phyloP scores from a whole-genome alignment of 129 eudicot species.

The Escallonia herrerae region DNA sequence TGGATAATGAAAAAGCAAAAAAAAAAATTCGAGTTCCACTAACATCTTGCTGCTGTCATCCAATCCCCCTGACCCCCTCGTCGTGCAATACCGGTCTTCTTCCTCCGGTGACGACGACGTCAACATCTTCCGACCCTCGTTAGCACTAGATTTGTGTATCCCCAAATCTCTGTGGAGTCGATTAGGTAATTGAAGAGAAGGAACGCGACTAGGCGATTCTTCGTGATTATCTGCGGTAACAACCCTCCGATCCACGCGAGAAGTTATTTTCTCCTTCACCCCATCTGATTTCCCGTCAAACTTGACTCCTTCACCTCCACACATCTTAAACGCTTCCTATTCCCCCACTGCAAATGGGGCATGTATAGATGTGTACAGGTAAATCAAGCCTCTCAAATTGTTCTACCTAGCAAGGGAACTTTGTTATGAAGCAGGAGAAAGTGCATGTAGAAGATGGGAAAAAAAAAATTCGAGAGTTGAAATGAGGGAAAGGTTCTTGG shows the following conservation, averaged over 20 bases:
- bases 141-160: slow-evolving; percentile 17
- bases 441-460: not conserved
- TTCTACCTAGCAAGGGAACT: not conserved
- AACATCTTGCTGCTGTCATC: slow-evolving; percentile 45
- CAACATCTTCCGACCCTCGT: slow-evolving; percentile 33
- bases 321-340: slow-evolving; percentile 72
- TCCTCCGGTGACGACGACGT: slow-evolving; percentile 56
- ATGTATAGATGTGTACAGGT: not conserved
- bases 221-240: slow-evolving; percentile 21
- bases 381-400: slow-evolving; percentile 10
- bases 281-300: slow-evolving; percentile 46
- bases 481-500: not conserved
- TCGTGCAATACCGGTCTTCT: slow-evolving; percentile 68
- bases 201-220: slow-evolving; percentile 23
- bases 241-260: slow-evolving; percentile 52
- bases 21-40: slow-evolving; percentile 43
- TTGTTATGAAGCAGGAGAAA: not conserved
- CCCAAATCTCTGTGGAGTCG: slow-evolving; percentile 54
- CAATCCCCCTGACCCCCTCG: slow-evolving; percentile 55
- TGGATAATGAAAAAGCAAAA: slow-evolving; percentile 50
- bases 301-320: slow-evolving; percentile 53
- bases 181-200: slow-evolving; percentile 60
- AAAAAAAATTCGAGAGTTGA: not conserved
- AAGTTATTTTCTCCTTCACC: slow-evolving; percentile 52
- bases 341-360: slow-evolving; percentile 91